These are phyloP conservation scores for Cutaneotrichosporon spelunceum DNA, from an alignment of 1,284 basidiomycete species.

Conservation along the genomic window DNA sequence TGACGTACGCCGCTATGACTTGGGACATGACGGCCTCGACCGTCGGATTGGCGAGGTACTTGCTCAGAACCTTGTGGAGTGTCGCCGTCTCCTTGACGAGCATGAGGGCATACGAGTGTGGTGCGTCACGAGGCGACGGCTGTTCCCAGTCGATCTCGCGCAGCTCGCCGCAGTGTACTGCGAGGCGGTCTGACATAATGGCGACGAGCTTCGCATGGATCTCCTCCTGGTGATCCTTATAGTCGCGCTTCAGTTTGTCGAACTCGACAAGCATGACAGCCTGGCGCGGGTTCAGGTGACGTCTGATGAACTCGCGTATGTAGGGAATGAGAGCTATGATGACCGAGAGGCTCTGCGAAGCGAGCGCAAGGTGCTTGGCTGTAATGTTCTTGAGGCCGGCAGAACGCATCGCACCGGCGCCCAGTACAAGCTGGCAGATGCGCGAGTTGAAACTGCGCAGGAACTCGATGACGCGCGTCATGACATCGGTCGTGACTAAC, in stretches of 20 bases:
- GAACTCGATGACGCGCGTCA: conserved; percentile 91
- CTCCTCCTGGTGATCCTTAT: conserved; percentile 98
- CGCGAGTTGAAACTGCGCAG: conserved; percentile 97
- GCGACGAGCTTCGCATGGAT: conserved; percentile 96
- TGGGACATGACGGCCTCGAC: conserved; percentile 90
- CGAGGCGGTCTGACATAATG: conserved; percentile 95
- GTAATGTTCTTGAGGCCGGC: conserved; percentile 98
- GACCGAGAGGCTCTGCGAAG: conserved; percentile 90
- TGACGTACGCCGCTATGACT: conserved; percentile 86
- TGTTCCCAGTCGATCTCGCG: conserved; percentile 74
- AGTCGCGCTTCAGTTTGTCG: conserved; percentile 96
- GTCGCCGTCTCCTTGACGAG: conserved; percentile 94
- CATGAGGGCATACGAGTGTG: conserved; percentile 74
- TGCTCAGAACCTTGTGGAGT: conserved; percentile 90
- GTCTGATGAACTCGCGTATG: conserved; percentile 85
- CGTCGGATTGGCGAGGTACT: conserved; percentile 72
- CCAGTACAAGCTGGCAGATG: conserved; percentile 96
- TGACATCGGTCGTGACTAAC: conserved; percentile 85
- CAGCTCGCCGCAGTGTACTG: conserved; percentile 63
- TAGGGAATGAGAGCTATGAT: conserved; percentile 96
- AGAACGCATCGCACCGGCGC: conserved; percentile 95
- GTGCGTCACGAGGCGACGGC: conserved; percentile 56
- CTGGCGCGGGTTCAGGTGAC: conserved; percentile 88
- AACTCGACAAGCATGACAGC: conserved; percentile 96
- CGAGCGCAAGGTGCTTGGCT: conserved; percentile 92